These are phyloP conservation scores for Pelargonium citronellum DNA, from an alignment of 441 rosid species.

Conservation along the genomic window DNA sequence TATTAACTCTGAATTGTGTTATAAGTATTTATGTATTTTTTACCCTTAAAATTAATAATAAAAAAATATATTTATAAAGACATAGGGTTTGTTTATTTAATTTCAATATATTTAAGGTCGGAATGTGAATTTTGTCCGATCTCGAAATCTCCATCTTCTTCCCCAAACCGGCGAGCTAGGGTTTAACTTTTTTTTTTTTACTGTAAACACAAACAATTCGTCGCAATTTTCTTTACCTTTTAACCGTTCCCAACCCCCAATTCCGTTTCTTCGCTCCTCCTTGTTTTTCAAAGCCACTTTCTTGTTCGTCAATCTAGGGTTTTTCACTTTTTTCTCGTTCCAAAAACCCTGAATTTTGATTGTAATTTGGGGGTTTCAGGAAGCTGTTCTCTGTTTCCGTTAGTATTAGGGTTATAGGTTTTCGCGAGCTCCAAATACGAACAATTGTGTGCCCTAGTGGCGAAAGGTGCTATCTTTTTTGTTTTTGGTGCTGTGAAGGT, in stretches of 20 bases:
- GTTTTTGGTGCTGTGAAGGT: background rate
- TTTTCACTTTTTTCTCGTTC: background rate
- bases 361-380: background rate
- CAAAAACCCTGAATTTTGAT: background rate
- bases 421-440: background rate
- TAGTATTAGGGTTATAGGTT: background rate
- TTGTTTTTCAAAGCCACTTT: background rate
- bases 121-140: background rate
- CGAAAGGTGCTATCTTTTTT: background rate
- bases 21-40: too few relatives aligned
- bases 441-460: background rate
- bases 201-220: background rate
- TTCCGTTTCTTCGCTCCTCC: background rate
- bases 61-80: too few relatives aligned
- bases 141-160: background rate
- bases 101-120: too few relatives aligned
- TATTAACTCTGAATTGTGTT: too few relatives aligned
- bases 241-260: background rate
- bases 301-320: slow-evolving; percentile 3
- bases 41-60: too few relatives aligned
- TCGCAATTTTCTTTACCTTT: background rate
- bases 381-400: background rate
- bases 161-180: background rate
- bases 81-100: too few relatives aligned
- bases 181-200: background rate